Evolutionary conservation across 352 stramenopile genomes (phyloP).

Genomic region (Phytophthora colocasiae): DNA sequence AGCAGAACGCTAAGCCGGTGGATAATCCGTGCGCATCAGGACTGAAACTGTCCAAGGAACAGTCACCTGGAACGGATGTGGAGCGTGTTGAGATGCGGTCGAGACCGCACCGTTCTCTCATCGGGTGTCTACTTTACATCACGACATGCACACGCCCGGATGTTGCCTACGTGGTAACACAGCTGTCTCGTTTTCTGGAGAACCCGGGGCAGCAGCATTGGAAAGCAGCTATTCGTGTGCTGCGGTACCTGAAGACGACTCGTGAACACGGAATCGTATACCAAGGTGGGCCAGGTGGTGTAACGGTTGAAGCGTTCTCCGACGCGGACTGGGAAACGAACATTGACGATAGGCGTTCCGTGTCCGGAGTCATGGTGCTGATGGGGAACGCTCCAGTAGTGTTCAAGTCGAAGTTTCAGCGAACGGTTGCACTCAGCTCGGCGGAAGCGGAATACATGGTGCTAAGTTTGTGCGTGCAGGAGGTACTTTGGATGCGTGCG

Average conservation of each 20-base stretch:
- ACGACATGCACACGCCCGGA: constrained; percentile 3
- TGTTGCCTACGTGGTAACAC: constrained; percentile 1
- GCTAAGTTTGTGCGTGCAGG: constrained; percentile 17
- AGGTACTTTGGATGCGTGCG: constrained; percentile 14
- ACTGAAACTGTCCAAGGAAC: constrained; percentile 11
- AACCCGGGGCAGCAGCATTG: too few relatives aligned
- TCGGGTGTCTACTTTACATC: constrained; percentile 8
- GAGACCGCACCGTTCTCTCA: constrained; percentile 17
- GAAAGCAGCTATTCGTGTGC: too few relatives aligned
- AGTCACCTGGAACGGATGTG: constrained; percentile 8
- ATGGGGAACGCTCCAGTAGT: constrained; percentile 16
- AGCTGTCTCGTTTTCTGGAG: too few relatives aligned
- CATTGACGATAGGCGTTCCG: constrained; percentile 18
- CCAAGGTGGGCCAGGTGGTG: too few relatives aligned
- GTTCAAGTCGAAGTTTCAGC: constrained; percentile 18
- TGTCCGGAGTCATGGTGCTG: constrained; percentile 23
- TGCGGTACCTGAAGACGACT: too few relatives aligned
- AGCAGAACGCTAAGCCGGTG: constrained; percentile 11
- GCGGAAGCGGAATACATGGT: constrained; percentile 21
- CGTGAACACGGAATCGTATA: too few relatives aligned
- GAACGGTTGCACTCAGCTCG: constrained; percentile 22
- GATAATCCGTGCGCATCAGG: constrained; percentile 8
- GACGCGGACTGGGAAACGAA: constrained; percentile 20
- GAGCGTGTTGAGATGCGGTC: constrained; percentile 3
- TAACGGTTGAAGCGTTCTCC: constrained; percentile 12